These are phyloP conservation scores for Nyssa sinensis DNA, from an alignment of 148 eudicot genomes.

Conservation along the genomic window DNA sequence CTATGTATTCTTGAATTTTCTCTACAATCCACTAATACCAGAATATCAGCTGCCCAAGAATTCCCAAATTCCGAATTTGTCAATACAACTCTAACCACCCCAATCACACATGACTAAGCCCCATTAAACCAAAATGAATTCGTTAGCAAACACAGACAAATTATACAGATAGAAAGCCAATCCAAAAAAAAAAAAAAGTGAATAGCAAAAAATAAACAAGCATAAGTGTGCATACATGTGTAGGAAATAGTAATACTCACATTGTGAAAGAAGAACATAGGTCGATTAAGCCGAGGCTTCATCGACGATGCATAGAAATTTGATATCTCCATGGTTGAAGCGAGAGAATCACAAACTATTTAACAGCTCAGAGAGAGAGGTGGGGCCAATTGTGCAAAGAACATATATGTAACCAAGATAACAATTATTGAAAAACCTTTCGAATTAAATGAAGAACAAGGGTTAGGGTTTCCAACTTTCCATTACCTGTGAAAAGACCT, in stretches of 20 bases:
- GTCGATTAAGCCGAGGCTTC: conserved; percentile 2
- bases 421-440: no score
- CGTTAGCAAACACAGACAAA: background rate
- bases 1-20: background rate
- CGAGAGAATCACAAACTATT: background rate
- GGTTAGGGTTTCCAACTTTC: no score
- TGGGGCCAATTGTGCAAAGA: background rate
- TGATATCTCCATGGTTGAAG: background rate
- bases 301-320: background rate
- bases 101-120: background rate
- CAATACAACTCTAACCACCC: background rate
- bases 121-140: background rate
- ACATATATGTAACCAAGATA: background rate
- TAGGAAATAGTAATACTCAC: background rate
- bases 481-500: no score
- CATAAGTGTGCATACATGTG: background rate
- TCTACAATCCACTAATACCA: background rate
- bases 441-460: no score
- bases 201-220: background rate
- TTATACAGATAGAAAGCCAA: background rate
- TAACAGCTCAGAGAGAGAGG: background rate
- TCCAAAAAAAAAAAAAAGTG: no score
- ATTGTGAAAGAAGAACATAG: background rate
- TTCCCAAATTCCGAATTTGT: background rate
- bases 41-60: background rate